phyloP scores from a whole-genome alignment of 2,329 filamentous ascomycete species.

The Diaporthe velutina region DNA sequence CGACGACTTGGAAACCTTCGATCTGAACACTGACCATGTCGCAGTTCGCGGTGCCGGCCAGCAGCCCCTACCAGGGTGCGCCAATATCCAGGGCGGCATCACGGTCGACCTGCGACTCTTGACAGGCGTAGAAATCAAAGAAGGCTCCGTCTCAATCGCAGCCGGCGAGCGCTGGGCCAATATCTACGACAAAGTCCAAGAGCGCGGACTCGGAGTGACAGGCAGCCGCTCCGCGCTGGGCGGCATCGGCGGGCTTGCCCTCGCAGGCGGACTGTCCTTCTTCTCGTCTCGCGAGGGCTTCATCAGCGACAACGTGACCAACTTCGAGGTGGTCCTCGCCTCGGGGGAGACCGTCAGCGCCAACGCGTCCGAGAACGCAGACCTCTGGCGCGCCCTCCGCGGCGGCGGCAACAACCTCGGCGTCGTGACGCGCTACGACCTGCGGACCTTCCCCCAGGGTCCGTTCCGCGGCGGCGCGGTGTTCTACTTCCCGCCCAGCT shows the following conservation, averaged over 20 bases:
- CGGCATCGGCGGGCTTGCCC: conserved; percentile 53
- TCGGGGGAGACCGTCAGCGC: conserved; percentile 55
- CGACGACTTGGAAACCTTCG: no score
- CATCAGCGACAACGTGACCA: conserved; percentile 53
- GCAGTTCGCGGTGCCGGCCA: conserved; percentile 55
- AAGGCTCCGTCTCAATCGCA: conserved; percentile 49
- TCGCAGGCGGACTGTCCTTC: conserved; percentile 56
- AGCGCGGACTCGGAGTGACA: conserved; percentile 47
- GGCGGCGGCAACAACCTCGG: conserved; percentile 59
- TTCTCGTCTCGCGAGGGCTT: conserved; percentile 55
- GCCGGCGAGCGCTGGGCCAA: conserved; percentile 52
- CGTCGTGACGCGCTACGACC: conserved; percentile 44
- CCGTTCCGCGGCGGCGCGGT: conserved; percentile 43
- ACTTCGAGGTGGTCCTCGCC: conserved; percentile 56
- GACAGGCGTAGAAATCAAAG: conserved; percentile 46
- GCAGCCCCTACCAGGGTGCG: conserved; percentile 51
- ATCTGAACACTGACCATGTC: neutral
- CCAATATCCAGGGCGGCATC: conserved; percentile 51
- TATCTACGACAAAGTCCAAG: conserved; percentile 51
- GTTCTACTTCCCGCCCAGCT: conserved; percentile 41
- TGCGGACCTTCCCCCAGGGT: conserved; percentile 33
- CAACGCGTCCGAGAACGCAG: conserved; percentile 49
- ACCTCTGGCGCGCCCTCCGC: conserved; percentile 58
- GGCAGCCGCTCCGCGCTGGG: conserved; percentile 51
- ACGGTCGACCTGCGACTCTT: conserved; percentile 50